Percentiles rank a stretch among this genome's conserved stretches.
phyloP scores from a whole-genome alignment of 257 asterid genomes.

The Ilex asprella region DNA sequence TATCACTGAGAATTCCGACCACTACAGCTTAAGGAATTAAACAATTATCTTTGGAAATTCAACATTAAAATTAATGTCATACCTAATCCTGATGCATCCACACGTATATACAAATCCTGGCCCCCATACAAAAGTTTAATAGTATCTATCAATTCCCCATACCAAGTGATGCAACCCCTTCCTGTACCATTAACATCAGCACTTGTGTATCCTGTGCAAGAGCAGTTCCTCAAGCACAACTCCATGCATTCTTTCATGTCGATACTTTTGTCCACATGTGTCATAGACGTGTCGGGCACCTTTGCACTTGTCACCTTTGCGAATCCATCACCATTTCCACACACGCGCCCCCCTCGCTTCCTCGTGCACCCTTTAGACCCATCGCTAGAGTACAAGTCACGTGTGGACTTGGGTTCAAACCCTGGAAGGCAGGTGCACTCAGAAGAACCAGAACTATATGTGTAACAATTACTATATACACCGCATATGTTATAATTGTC shows the following conservation, averaged over 20 bases:
- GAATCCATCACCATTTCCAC: constrained; percentile 23
- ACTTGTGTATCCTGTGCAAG: too few relatives aligned
- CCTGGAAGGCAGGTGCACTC: constrained; percentile 35
- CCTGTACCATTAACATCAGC: constrained; percentile 26
- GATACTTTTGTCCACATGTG: too few relatives aligned
- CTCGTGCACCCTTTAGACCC: constrained; percentile 27
- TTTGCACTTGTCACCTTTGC: constrained; percentile 10
- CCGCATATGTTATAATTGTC: constrained; percentile 25
- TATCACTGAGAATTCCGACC: too few relatives aligned
- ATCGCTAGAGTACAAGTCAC: constrained; percentile 30
- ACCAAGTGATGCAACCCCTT: constrained; percentile 40
- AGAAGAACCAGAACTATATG: constrained; percentile 12
- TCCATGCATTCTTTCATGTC: too few relatives aligned
- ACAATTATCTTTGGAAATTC: too few relatives aligned
- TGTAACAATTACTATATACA: constrained; percentile 15
- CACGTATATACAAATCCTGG: constrained; percentile 10
- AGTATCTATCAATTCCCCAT: constrained; percentile 24
- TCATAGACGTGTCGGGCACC: constrained; percentile 26
- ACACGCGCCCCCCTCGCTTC: constrained; percentile 5
- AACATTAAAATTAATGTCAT: too few relatives aligned
- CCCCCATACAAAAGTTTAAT: constrained; percentile 1
- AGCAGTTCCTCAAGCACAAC: too few relatives aligned
- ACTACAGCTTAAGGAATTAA: too few relatives aligned
- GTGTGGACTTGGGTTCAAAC: constrained; percentile 19
- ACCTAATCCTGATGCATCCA: too few relatives aligned